phyloP scores from a whole-genome alignment of 331 rosid species.

The Telfairia occidentalis region DNA sequence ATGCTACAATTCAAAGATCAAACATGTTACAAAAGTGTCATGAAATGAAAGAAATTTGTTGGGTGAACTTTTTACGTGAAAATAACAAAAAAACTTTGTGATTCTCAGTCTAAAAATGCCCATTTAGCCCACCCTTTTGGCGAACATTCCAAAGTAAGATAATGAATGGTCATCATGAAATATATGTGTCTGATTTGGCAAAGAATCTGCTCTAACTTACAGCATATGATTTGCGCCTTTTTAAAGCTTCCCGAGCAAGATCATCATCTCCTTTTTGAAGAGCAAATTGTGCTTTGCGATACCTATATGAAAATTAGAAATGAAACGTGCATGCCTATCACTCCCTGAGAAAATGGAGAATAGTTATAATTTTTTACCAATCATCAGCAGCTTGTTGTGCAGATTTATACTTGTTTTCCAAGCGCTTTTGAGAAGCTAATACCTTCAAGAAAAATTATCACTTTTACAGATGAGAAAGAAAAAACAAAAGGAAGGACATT shows the following conservation, averaged over 20 bases:
- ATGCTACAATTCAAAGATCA: background rate
- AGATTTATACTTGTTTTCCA: constrained; percentile 83
- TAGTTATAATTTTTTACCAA: constrained; percentile 42
- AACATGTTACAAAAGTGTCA: background rate
- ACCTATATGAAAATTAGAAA: constrained; percentile 37
- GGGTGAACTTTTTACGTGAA: background rate
- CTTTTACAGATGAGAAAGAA: background rate
- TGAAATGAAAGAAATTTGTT: background rate
- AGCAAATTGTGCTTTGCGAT: constrained; percentile 84
- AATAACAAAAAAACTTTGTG: background rate
- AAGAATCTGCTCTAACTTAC: constrained; percentile 25
- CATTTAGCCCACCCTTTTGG: no score
- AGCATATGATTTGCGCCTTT: constrained; percentile 87
- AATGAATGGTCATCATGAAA: background rate
- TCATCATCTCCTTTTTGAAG: constrained; percentile 86
- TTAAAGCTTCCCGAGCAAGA: constrained; percentile 96
- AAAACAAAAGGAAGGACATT: background rate
- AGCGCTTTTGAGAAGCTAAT: constrained; percentile 84
- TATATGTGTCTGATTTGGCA: background rate
- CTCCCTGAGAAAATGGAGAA: background rate
- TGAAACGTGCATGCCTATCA: constrained; percentile 6
- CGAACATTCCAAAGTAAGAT: background rate
- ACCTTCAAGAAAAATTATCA: constrained; percentile 31
- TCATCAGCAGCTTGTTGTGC: constrained; percentile 91
- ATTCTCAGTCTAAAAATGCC: no score